Conservation (phyloP, 352 stramenopile genomes). For the Aphanomyces stellatus region DNA sequence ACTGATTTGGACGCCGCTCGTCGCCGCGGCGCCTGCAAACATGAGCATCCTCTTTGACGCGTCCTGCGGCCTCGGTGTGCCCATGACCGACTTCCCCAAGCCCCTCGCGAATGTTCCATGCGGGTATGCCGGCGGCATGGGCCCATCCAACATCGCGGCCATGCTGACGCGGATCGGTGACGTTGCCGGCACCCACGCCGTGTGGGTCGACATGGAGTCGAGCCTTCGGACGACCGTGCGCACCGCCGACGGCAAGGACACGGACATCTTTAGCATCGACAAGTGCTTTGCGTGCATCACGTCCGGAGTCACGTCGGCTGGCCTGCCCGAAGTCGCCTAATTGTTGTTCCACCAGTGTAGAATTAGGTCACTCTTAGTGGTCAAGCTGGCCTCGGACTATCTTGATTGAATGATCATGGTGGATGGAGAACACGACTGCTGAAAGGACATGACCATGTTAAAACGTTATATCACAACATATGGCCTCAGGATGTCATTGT, state of each 20-base stretch:
- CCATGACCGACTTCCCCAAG: conserved; percentile 30
- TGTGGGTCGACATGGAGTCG: conserved; percentile 84
- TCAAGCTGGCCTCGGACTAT: no score
- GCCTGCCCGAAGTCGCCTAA: no score
- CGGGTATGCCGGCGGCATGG: conserved; percentile 75
- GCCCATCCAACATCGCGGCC: conserved; percentile 36
- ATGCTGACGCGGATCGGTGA: conserved; percentile 31
- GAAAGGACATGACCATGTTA: no score
- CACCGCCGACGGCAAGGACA: not conserved
- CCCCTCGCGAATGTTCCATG: conserved; percentile 27
- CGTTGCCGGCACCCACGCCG: conserved; percentile 22
- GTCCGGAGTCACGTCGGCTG: not conserved
- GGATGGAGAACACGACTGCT: no score
- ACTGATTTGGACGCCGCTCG: conserved; percentile 35
- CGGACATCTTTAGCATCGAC: conserved; percentile 9
- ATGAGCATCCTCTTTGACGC: conserved; percentile 69
- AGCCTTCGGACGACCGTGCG: conserved; percentile 30
- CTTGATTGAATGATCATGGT: no score
- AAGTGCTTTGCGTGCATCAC: conserved; percentile 13
- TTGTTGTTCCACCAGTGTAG: no score
- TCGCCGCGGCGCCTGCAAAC: conserved; percentile 31
- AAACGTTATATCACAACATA: no score
- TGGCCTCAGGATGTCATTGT: no score
- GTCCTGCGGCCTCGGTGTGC: conserved; percentile 51
- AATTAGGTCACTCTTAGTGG: no score